Percentiles rank a stretch among this genome's conserved stretches.
These are phyloP conservation scores for Priceomyces castillae DNA, from an alignment of 805 yeast genomes.

Conservation along the genomic window DNA sequence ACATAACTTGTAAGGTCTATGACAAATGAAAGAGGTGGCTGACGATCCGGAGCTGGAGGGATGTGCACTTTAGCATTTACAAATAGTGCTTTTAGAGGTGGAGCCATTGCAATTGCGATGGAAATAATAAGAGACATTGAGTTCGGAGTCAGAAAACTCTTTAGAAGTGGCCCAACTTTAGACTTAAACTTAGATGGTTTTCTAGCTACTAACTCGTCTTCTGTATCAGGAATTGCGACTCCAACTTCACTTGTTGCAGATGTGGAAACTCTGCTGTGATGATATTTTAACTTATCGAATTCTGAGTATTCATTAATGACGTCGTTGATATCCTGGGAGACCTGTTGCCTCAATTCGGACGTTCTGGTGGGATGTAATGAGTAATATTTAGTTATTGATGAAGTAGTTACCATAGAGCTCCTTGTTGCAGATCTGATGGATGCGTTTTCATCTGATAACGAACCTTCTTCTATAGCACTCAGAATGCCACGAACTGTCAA, in stretches of 20 bases:
- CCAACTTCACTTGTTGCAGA: conserved; percentile 24
- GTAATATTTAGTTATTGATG: conserved; percentile 9
- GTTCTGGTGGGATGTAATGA: conserved; percentile 19
- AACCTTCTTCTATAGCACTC: neutral
- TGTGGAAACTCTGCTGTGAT: conserved; percentile 17
- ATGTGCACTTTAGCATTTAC: conserved; percentile 38
- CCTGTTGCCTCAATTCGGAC: conserved; percentile 22
- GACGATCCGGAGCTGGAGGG: conserved; percentile 77
- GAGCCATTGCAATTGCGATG: conserved; percentile 73
- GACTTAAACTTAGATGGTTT: conserved; percentile 1
- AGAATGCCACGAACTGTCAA: neutral
- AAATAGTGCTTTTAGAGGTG: conserved; percentile 70
- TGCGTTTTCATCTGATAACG: neutral
- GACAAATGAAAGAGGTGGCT: conserved; percentile 79
- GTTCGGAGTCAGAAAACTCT: conserved; percentile 66
- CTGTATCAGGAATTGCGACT: conserved; percentile 7
- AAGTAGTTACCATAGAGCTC: neutral
- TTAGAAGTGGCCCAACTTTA: conserved; percentile 16
- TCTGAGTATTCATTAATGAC: conserved; percentile 48
- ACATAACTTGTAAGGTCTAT: conserved; percentile 79
- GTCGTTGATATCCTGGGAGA: conserved; percentile 35
- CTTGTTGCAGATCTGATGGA: neutral
- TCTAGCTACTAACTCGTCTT: neutral
- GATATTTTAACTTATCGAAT: conserved; percentile 30
- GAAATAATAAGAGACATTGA: conserved; percentile 68